Evolutionary conservation across 768 basidiomycete genomes (phyloP), one percentile per base, ranked within the genome.

Genomic region (Boletus rubescentipes): DNA sequence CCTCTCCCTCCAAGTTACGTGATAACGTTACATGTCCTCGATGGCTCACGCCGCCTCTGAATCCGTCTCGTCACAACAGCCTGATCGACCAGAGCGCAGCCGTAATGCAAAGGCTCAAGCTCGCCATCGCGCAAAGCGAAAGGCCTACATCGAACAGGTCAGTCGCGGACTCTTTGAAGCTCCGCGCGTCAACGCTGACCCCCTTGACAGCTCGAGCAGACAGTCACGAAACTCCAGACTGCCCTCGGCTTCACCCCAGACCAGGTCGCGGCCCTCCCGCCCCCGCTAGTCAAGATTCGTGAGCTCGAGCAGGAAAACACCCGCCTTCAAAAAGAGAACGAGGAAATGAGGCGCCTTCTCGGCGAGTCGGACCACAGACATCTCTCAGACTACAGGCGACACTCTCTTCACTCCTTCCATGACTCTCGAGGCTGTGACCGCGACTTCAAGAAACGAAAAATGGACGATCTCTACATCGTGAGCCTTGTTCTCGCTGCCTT

Each of bases 141-240:
- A 93, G 76, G 91, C 91, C 11, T 93, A 93, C 77, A 92, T 93
- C 66, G 90, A 93, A 61, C 89, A 91, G 80, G 91, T 90, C 43
- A 40, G 44, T 47, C 20, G 9, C 29, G 32, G 11, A 36, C 48
- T 5, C 57, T n/a, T n/a, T n/a, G n/a, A n/a, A n/a, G n/a, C n/a
- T 53, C 58, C 55, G 48, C 52, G 46, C 44, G 2, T 9, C 40
- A 31, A 15, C 2, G 31, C 35, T 10, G 12, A 43, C 31, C 34
- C 12, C 12, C 9, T 52, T 9, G 2, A 10, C 65, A 93, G 91
- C 79, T 93, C 55, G 91, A 93, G 62, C 84, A 88, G 67, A 92
- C 89, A 0, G 90, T 93, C 30, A 87, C 88, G 0, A 91, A 91
- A 65, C 81, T 93, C 4, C 91, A 93, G 64, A 84, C 84, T 0